A percentile compares a stretch with the other conserved stretches of the same genome.
phyloP scores from a whole-genome alignment of 2,329 filamentous ascomycete genomes.

The Xylariaceae sp. region DNA sequence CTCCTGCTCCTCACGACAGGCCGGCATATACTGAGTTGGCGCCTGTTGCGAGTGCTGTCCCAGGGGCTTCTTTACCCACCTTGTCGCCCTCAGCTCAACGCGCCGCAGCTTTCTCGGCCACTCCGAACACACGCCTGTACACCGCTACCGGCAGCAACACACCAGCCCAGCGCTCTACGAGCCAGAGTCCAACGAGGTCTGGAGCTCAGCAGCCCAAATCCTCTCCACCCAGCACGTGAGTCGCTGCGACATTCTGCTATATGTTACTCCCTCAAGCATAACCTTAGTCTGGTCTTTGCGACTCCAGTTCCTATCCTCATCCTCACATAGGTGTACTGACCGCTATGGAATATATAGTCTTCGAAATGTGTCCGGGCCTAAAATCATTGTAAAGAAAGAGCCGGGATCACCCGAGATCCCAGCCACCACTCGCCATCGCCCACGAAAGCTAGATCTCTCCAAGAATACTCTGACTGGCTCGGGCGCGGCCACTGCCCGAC shows the following conservation, averaged over 20 bases:
- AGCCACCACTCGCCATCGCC: constrained; percentile 64
- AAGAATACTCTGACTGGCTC: constrained; percentile 52
- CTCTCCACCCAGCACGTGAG: constrained; percentile 59
- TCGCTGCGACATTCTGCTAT: constrained; percentile 16
- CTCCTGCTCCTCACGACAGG: constrained; percentile 63
- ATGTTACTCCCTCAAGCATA: constrained; percentile 15
- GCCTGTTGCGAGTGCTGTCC: constrained; percentile 37
- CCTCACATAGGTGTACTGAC: constrained; percentile 2
- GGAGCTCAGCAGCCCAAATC: constrained; percentile 39
- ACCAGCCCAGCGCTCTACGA: constrained; percentile 46
- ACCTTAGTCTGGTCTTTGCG: background rate
- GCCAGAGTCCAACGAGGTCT: constrained; percentile 48
- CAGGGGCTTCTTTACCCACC: constrained; percentile 26
- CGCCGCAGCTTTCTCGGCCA: constrained; percentile 35
- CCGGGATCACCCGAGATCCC: constrained; percentile 80
- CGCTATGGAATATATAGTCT: constrained; percentile 27
- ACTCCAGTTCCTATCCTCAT: background rate
- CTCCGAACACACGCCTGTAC: constrained; percentile 35
- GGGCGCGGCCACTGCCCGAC: constrained; percentile 59
- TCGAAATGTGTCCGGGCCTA: constrained; percentile 57
- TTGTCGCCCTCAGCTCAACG: constrained; percentile 45
- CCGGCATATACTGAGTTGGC: constrained; percentile 50
- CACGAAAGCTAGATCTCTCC: constrained; percentile 73
- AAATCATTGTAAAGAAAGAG: constrained; percentile 96
- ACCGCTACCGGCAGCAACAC: constrained; percentile 16